Conservation (phyloP, 352 stramenopile genomes). For the Phytopythium chamaehyphon region DNA sequence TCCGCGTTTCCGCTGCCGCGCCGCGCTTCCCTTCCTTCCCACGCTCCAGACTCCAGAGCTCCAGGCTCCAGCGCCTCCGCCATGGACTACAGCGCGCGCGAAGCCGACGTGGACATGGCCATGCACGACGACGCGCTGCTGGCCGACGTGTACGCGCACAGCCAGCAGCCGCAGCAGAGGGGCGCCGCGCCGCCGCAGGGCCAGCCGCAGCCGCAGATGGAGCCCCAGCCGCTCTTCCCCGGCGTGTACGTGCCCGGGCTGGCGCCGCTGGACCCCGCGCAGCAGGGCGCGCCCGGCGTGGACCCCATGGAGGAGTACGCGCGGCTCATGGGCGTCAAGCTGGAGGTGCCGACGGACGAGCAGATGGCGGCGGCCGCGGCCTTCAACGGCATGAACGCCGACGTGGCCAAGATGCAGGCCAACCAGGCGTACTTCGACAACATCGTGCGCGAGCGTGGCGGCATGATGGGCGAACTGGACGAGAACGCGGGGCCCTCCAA, state of each 20-base stretch:
- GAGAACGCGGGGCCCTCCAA: slow-evolving; percentile 14
- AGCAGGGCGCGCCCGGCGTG: slow-evolving; percentile 24
- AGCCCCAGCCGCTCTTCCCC: slow-evolving; percentile 26
- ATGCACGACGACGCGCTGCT: slow-evolving; percentile 69
- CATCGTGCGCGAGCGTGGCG: slow-evolving; percentile 53
- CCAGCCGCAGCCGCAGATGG: slow-evolving; percentile 12
- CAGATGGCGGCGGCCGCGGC: slow-evolving; percentile 26
- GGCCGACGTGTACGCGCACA: slow-evolving; percentile 39
- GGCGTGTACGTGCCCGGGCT: slow-evolving; percentile 46
- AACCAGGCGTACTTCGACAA: slow-evolving; percentile 84
- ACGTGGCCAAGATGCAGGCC: slow-evolving; percentile 69
- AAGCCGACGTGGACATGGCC: slow-evolving; percentile 67
- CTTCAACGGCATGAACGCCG: slow-evolving; percentile 6
- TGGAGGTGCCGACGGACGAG: slow-evolving; percentile 53
- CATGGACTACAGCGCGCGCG: slow-evolving; percentile 59
- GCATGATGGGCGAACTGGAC: slow-evolving; percentile 34
- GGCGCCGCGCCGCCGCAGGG: not conserved
- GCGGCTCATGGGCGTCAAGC: slow-evolving; percentile 79
- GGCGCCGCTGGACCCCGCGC: slow-evolving; percentile 41
- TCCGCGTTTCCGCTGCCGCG: no score
- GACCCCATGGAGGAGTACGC: slow-evolving; percentile 79
- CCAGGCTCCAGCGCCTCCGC: no score
- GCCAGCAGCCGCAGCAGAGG: slow-evolving; percentile 21
- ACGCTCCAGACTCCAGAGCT: no score
- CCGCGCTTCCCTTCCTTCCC: no score